Evolutionary conservation across 2,329 filamentous ascomycete genomes (phyloP).

Genomic region (Coniochaeta pulveracea): DNA sequence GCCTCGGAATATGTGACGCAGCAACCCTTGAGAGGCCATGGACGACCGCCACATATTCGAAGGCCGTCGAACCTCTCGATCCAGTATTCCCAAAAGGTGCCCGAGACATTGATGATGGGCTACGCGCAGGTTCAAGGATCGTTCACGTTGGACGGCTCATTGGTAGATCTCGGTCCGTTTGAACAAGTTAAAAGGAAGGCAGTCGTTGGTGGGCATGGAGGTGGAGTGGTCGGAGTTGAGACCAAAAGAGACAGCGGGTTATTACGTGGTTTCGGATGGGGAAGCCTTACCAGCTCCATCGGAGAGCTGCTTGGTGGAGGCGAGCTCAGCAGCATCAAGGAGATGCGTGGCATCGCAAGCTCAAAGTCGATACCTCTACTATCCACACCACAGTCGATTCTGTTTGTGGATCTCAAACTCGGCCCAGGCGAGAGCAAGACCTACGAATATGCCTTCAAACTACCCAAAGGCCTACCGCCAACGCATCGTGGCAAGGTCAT

Average conservation of each 20-base stretch:
- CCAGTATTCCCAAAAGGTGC: slow-evolving; percentile 32
- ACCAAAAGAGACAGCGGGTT: slow-evolving; percentile 67
- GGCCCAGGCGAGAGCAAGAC: slow-evolving; percentile 79
- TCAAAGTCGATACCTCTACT: slow-evolving; percentile 81
- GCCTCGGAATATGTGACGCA: slow-evolving; percentile 76
- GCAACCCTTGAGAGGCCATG: slow-evolving; percentile 20
- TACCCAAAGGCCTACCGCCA: slow-evolving; percentile 84
- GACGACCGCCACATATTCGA: slow-evolving; percentile 32
- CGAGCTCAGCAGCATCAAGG: slow-evolving; percentile 86
- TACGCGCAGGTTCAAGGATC: slow-evolving; percentile 90
- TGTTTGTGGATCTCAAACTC: slow-evolving; percentile 87
- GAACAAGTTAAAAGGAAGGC: slow-evolving; percentile 94
- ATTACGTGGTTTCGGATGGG: slow-evolving; percentile 78
- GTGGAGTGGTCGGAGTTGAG: slow-evolving; percentile 75
- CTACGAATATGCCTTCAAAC: slow-evolving; percentile 75
- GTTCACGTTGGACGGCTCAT: slow-evolving; percentile 81
- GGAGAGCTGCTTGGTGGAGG: slow-evolving; percentile 77
- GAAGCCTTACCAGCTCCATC: slow-evolving; percentile 75
- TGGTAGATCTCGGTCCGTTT: slow-evolving; percentile 82
- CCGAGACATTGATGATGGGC: slow-evolving; percentile 92
- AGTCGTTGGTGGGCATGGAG: slow-evolving; percentile 76
- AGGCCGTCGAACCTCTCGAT: slow-evolving; percentile 31
- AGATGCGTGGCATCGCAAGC: slow-evolving; percentile 82
- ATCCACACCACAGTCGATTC: slow-evolving; percentile 88
- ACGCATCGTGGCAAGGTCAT: slow-evolving; percentile 85